These are phyloP conservation scores for Eucalyptus melliodora DNA, from an alignment of 345 rosid genomes.

Conservation along the genomic window DNA sequence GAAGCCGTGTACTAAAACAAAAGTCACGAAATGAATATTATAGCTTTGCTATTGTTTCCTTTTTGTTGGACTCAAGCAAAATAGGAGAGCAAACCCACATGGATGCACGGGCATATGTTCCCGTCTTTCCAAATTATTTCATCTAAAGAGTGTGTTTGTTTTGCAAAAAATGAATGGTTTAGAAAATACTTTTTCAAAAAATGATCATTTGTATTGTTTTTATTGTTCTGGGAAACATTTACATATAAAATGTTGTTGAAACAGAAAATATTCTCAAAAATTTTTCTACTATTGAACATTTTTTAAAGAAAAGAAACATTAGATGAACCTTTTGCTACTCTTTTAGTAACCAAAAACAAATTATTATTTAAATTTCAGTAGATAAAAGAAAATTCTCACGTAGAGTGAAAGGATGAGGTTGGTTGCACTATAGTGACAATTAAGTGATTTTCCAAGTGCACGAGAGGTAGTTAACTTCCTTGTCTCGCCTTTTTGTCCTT, in stretches of 20 bases:
- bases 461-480: background rate
- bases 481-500: background rate
- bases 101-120: rapidly evolving
- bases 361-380: background rate
- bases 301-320: background rate
- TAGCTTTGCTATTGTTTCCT: background rate
- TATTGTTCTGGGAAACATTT: background rate
- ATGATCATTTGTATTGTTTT: background rate
- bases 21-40: background rate
- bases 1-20: background rate
- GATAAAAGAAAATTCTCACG: background rate
- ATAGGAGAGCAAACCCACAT: background rate
- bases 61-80: background rate
- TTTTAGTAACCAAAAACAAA: background rate
- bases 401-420: background rate
- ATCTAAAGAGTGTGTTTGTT: background rate
- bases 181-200: rapidly evolving
- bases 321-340: background rate
- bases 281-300: background rate
- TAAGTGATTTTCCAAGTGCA: background rate
- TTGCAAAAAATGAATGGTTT: background rate
- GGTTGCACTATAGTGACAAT: background rate
- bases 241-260: background rate
- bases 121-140: background rate
- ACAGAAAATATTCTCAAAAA: background rate